Percentiles rank a stretch among this genome's conserved stretches.
These are phyloP conservation scores for Lachnellula suecica DNA, from an alignment of 2,329 filamentous ascomycete genomes.

Conservation along the genomic window DNA sequence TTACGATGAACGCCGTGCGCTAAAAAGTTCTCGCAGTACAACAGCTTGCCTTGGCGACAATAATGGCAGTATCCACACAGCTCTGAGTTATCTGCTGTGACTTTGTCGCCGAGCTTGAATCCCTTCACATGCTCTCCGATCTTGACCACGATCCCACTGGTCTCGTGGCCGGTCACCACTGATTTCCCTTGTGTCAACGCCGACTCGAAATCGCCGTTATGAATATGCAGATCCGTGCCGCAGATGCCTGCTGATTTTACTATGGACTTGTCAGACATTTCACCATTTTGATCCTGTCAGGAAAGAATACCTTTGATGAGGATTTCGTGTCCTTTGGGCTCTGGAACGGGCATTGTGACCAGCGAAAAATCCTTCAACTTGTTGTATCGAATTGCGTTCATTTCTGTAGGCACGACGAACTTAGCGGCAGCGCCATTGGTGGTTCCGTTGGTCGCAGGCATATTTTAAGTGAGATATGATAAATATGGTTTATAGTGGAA, in stretches of 20 bases:
- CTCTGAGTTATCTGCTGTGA: conserved; percentile 19
- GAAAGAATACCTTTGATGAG: conserved; percentile 12
- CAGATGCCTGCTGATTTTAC: conserved; percentile 20
- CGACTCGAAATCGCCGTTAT: conserved; percentile 18
- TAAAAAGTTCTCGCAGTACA: conserved; percentile 20
- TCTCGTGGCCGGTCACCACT: conserved; percentile 19
- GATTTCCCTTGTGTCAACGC: conserved; percentile 12
- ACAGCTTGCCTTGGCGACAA: conserved; percentile 18
- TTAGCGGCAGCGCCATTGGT: conserved; percentile 10
- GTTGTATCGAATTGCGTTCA: conserved; percentile 20
- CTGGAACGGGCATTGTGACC: conserved; percentile 17
- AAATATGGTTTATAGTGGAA: not conserved
- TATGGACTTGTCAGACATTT: not conserved
- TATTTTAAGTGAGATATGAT: not conserved
- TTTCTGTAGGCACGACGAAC: conserved; percentile 13
- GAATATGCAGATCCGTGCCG: conserved; percentile 18
- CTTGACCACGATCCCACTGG: conserved; percentile 19
- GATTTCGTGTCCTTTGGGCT: conserved; percentile 17
- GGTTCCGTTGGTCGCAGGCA: conserved; percentile 9
- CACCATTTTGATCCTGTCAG: not conserved
- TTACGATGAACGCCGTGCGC: conserved; percentile 20
- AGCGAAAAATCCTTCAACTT: conserved; percentile 19
- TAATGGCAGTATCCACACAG: conserved; percentile 20
- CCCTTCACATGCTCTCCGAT: conserved; percentile 19
- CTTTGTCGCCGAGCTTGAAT: conserved; percentile 19